Base-by-base conservation (phyloP, 768 basidiomycete genomes). In the Boletus pseudo-olivaceus region DNA sequence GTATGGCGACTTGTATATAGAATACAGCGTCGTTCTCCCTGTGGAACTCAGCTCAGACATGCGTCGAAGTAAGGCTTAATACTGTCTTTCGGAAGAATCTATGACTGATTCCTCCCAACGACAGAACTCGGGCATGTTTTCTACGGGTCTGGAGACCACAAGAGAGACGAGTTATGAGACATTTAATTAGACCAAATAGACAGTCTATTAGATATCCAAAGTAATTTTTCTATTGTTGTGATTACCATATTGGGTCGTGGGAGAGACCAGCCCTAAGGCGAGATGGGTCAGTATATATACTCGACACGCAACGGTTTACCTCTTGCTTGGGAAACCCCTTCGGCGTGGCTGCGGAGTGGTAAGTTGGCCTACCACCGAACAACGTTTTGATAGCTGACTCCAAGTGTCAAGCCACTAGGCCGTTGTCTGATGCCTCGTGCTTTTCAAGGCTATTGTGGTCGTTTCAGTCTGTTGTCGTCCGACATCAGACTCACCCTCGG, bases 21-120 rank as follows among this genome's bases (percentile, higher is more conserved):
- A 98, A 70, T 99, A 96, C 73, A 91, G 82, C 53, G 91, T 99
- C 46, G 86, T 98, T 17, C 72, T 99, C 50, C 97, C 97, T 4
- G 72, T 80, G 46, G 79, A 86, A 51, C 71, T 99, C 33, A 77
- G 85, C 45, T 64, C 81, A 46, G 80, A 86, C 46, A 82, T 82
- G 55, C 83, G 83, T 62, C 80, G 76, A 67, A 90, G 96, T 98
- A 67, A 78, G 93, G 80, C 19, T 17, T 32, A 26, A 40, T 43
- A 38, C 9, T 47, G 4, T 47, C 47, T 44, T 19, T 1, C 14
- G 7, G 14, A 17, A 20, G 14, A 1, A 27, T 26, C 7, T 39
- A n/a, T 47, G 48, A 43, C 62, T 54, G 14, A 67, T 47, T 53
- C 49, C 42, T 43, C 51, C n/a, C 37, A 20, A 42, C 42, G n/a